These are phyloP conservation scores for Picocystis sp. DNA, from an alignment of 163 green algal species.

Conservation along the genomic window DNA sequence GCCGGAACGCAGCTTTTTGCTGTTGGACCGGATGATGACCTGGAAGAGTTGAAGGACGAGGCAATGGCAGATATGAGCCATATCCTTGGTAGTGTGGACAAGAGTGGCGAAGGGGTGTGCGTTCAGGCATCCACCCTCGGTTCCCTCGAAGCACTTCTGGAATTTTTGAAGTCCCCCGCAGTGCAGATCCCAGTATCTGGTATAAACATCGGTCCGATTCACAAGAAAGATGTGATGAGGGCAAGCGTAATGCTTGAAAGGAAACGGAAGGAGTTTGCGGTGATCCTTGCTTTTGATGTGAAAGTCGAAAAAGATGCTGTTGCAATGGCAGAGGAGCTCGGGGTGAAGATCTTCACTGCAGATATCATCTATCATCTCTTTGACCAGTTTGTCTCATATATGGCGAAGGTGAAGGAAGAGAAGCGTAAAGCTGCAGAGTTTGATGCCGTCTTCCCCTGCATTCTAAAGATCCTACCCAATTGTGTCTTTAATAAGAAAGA, in stretches of 20 bases:
- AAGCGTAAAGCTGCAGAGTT: conserved; percentile 68
- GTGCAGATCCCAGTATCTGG: conserved; percentile 55
- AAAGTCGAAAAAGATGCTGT: conserved; percentile 42
- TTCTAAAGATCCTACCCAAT: conserved; percentile 58
- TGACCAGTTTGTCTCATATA: conserved; percentile 82
- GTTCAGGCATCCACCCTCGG: conserved; percentile 93
- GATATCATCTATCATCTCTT: conserved; percentile 95
- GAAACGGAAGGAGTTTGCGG: conserved; percentile 64
- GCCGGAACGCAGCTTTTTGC: conserved; percentile 72
- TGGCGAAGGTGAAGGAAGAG: conserved; percentile 63
- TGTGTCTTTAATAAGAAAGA: conserved; percentile 98
- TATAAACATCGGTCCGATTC: conserved; percentile 89
- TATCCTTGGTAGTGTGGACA: conserved; percentile 46
- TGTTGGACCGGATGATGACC: conserved; percentile 59
- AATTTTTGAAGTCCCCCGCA: conserved; percentile 26
- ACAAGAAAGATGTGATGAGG: conserved; percentile 92
- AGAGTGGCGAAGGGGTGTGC: conserved; percentile 79
- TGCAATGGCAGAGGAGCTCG: conserved; percentile 59
- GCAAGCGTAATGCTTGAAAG: conserved; percentile 94
- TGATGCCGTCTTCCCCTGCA: conserved; percentile 73
- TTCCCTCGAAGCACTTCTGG: conserved; percentile 65
- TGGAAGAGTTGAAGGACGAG: conserved; percentile 77
- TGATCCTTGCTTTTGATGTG: conserved; percentile 96
- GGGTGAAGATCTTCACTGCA: conserved; percentile 65
- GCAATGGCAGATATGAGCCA: conserved; percentile 83